Conservation (phyloP, 768 basidiomycete species). For the Calocybe cyanea region DNA sequence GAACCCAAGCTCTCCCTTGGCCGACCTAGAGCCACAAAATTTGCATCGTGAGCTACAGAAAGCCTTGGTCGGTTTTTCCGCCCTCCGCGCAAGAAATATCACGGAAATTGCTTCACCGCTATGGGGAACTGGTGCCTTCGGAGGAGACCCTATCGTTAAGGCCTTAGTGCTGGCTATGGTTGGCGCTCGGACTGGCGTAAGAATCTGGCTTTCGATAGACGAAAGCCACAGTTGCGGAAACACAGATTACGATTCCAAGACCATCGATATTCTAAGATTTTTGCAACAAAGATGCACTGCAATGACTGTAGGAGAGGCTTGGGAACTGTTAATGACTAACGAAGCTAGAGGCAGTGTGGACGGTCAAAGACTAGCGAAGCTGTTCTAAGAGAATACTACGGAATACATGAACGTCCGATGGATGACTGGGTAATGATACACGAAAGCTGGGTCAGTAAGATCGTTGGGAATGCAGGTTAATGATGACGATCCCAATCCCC, state of each 20-base stretch:
- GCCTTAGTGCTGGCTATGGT: conserved; percentile 24
- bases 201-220: conserved; percentile 23
- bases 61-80: conserved; percentile 23
- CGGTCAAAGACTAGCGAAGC: conserved; percentile 3
- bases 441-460: conserved; percentile 10
- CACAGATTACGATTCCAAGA: background rate
- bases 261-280: conserved; percentile 1
- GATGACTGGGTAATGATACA: background rate
- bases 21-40: conserved; percentile 22
- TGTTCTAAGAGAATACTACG: background rate
- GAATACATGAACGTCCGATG: no score
- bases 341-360: conserved; percentile 3
- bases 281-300: background rate
- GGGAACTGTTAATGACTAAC: conserved; percentile 4
- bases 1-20: conserved; percentile 2
- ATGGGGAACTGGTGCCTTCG: conserved; percentile 33
- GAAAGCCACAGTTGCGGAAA: conserved; percentile 3
- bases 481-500: conserved; percentile 59
- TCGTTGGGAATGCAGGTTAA: conserved; percentile 16
- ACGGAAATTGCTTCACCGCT: conserved; percentile 23
- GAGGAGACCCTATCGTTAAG: conserved; percentile 30
- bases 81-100: conserved; percentile 17
- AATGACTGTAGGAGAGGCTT: conserved; percentile 9
- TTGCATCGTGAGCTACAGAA: conserved; percentile 27
- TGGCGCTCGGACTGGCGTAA: conserved; percentile 23